phyloP scores from a whole-genome alignment of 495 filamentous ascomycete genomes.

The Parathielavia appendiculata region DNA sequence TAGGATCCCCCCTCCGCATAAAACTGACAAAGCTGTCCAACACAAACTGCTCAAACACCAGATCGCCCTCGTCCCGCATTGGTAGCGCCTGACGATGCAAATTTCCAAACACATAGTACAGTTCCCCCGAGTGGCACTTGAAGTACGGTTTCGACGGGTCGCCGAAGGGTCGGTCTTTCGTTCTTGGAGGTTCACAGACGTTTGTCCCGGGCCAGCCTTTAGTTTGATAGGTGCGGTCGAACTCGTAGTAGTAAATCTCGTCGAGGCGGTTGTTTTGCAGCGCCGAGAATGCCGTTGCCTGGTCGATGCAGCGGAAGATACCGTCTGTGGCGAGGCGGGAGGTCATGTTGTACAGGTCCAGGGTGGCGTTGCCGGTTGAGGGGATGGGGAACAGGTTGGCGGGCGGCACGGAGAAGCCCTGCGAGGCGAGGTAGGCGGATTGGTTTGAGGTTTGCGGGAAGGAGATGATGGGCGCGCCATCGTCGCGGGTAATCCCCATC shows the following conservation, averaged over 20 bases:
- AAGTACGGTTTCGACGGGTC: slow-evolving; percentile 39
- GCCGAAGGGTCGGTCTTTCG: slow-evolving; percentile 35
- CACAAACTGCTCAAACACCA: slow-evolving; percentile 35
- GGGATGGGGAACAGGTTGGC: slow-evolving; percentile 35
- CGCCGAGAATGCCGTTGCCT: slow-evolving; percentile 42
- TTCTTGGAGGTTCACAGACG: slow-evolving; percentile 42
- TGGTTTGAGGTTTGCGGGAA: slow-evolving; percentile 36
- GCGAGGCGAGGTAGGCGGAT: slow-evolving; percentile 35
- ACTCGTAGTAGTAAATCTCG: slow-evolving; percentile 45
- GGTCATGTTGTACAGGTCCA: slow-evolving; percentile 42
- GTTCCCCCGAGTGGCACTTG: slow-evolving; percentile 35
- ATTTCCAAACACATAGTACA: slow-evolving; percentile 38
- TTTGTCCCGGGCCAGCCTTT: slow-evolving; percentile 42
- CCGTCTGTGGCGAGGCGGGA: slow-evolving; percentile 45
- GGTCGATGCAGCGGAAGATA: slow-evolving; percentile 47
- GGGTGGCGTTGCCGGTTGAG: slow-evolving; percentile 35
- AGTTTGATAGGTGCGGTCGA: slow-evolving; percentile 51
- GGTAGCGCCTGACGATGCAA: slow-evolving; percentile 34
- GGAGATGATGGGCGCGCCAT: slow-evolving; percentile 45
- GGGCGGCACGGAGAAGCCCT: slow-evolving; percentile 35
- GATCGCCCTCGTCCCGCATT: slow-evolving; percentile 34
- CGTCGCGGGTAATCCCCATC: slow-evolving; percentile 47
- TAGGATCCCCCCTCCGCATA: slow-evolving; percentile 35
- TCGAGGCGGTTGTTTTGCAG: slow-evolving; percentile 31
- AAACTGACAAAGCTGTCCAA: slow-evolving; percentile 37